Evolutionary conservation across 225 moss, liverwort and hornwort species (phyloP), one percentile per base, ranked within the genome.

Genomic region (Takakia lepidozioides): DNA sequence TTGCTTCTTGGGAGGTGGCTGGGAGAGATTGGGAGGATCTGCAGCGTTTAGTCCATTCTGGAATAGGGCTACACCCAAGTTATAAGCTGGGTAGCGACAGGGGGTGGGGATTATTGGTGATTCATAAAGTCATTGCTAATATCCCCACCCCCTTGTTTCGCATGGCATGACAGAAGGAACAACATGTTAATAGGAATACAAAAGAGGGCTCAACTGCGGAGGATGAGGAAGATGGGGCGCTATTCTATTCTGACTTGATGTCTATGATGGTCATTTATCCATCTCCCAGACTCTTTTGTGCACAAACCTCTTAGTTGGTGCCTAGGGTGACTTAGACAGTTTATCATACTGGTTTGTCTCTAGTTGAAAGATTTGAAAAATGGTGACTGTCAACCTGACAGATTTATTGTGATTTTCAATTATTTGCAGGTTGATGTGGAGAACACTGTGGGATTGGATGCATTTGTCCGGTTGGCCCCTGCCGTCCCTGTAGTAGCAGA

Each of bases 231-330:
- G 88, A 88, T 65, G 65, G 83, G 68, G 88, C 88, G 63, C 73
- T 91, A 41, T 91, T 91, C 71, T 91, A 91, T 86, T 75, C 86
- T 91, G 83, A 86, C 73, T 76, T 91, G 75, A 91, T 91, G 76
- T 81, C 86, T 60, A 73, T 91, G 84, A 63, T 91, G 83, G 90
- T 86, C 43, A 69, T 81, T 50, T 64, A 66, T 58, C 66, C 54
- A 80, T 59, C 80, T 68, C 62, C 60, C 62, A 67, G 69, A 54
- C 61, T 66, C 57, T 52, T 71, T n/a, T n/a, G n/a, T n/a, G n/a
- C n/a, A n/a, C n/a, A n/a, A n/a, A n/a, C n/a, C n/a, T n/a, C n/a
- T n/a, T n/a, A n/a, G n/a, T n/a, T n/a, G n/a, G n/a, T n/a, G n/a
- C n/a, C n/a, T n/a, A n/a, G n/a, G n/a, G n/a, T n/a, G n/a, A n/a